These are phyloP conservation scores for Yarrowia divulgata DNA, from an alignment of 805 yeast species.

Conservation along the genomic window DNA sequence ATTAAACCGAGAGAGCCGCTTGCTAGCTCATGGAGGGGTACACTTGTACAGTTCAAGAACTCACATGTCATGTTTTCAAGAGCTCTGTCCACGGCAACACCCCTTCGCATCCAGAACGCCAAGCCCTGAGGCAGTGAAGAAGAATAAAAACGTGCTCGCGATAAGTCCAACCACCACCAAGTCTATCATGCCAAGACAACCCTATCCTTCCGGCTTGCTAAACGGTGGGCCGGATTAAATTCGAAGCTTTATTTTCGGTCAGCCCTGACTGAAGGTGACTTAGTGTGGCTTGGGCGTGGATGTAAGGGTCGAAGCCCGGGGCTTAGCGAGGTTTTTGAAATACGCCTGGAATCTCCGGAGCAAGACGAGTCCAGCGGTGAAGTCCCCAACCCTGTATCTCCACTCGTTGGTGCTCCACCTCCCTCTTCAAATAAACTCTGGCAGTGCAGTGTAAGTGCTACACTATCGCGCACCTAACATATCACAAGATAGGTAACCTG, in stretches of 20 bases:
- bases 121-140: neutral
- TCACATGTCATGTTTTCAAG: too few species aligned
- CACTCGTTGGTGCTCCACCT: neutral
- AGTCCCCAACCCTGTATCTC: neutral
- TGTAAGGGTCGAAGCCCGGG: neutral
- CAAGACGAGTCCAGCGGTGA: neutral
- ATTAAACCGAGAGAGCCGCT: neutral
- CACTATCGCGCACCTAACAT: neutral
- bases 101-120: neutral
- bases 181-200: slow-evolving; percentile 29
- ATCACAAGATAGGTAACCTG: neutral
- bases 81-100: too few species aligned
- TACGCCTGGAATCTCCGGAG: neutral
- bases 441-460: slow-evolving; percentile 19
- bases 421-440: neutral
- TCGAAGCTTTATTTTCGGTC: neutral
- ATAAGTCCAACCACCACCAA: neutral
- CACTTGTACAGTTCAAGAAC: too few species aligned
- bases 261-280: neutral
- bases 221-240: slow-evolving; percentile 35
- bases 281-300: slow-evolving; percentile 3
- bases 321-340: neutral
- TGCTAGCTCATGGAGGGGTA: too few species aligned
- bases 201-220: slow-evolving; percentile 8
- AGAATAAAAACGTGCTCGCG: neutral